Evolutionary conservation across 345 rosid genomes (phyloP), one percentile per base, ranked within the genome.

Genomic region (Salix viminalis): DNA sequence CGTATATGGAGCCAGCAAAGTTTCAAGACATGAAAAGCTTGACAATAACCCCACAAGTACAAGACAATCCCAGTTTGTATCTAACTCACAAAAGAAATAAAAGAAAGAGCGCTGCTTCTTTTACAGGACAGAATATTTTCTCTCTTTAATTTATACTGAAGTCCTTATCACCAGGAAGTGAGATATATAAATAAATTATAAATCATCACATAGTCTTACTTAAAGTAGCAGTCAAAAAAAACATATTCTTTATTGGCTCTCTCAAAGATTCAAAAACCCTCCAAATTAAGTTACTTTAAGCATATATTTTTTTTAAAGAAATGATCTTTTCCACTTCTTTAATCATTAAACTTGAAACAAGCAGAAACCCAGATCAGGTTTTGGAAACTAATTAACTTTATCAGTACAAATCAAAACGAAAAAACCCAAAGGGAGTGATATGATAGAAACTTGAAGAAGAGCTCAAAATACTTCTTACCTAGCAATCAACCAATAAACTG

Each of bases 181-280:
- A 68, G 30, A 46, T 41, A 68, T 67, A 67, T 74, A 52, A 41
- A 65, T 16, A 62, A n/a, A 71, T 13, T 58, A 58, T 58, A 37
- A 42, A 26, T 67, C 28, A 6, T 14, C 41, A 37, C 18, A 42
- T 73, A 76, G 58, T 72, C 42, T 54, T 41, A 68, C 32, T 79
- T 52, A 79, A 77, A 79, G 80, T 46, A 73, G 24, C 65, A 78
- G 85, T 80, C 85, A 80, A 80, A 58, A 34, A 36, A 56, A 58
- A 78, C 77, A 78, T 62, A 65, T 80, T 73, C 72, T 80, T 77
- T 69, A 83, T 73, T 80, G 66, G 67, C 66, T 70, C 77, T 44
- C 77, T 44, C 34, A 80, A 72, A 76, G 80, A 85, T 75, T 65
- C 26, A 62, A 52, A 76, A 64, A 74, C 15, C 15, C 74, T 69